Evolutionary conservation across 2,329 filamentous ascomycete species (phyloP).

Genomic region (Aspergillus sp.): DNA sequence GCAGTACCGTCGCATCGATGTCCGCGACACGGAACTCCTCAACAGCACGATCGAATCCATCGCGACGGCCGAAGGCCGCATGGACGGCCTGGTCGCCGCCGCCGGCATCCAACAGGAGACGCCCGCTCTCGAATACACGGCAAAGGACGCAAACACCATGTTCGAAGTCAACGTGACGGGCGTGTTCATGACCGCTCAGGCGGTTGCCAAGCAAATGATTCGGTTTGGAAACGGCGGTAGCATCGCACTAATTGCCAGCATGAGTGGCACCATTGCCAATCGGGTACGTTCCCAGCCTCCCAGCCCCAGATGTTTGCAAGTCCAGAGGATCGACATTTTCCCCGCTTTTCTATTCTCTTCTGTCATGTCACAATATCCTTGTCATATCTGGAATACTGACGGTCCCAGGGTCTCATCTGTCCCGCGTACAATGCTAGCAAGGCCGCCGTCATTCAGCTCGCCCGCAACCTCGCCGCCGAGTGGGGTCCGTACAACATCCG

Average conservation of each 20-base stretch:
- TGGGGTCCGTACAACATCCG: constrained; percentile 50
- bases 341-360: not conserved
- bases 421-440: constrained; percentile 51
- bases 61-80: constrained; percentile 64
- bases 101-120: constrained; percentile 78
- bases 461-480: constrained; percentile 48
- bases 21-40: constrained; percentile 67
- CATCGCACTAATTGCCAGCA: constrained; percentile 62
- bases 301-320: not conserved
- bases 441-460: constrained; percentile 48
- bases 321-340: not conserved
- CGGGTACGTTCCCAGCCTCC: constrained; percentile 15
- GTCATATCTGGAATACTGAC: constrained; percentile 1
- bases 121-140: constrained; percentile 73
- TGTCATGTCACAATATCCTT: not conserved
- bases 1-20: constrained; percentile 76
- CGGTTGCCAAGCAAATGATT: constrained; percentile 65
- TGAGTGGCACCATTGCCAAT: constrained; percentile 62
- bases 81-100: constrained; percentile 77
- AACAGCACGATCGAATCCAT: constrained; percentile 69
- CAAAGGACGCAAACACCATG: constrained; percentile 62
- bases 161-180: constrained; percentile 62
- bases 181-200: constrained; percentile 63
- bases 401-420: constrained; percentile 45
- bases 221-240: constrained; percentile 59